Evolutionary conservation across 1,139 yeast genomes (phyloP).

Genomic region (Blastobotrys proliferans): DNA sequence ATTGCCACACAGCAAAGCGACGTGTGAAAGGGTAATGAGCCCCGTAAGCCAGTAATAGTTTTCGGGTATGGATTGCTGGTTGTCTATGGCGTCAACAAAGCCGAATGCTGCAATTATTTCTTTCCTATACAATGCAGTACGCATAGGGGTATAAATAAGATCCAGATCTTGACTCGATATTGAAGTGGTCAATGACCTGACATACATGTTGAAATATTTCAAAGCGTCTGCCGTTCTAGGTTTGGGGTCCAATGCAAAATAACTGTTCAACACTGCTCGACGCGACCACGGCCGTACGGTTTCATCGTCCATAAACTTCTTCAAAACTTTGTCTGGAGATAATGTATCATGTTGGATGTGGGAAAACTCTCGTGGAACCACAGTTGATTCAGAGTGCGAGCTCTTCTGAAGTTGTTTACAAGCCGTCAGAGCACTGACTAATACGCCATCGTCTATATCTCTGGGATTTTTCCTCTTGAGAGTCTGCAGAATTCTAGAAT

Average conservation of each 20-base stretch:
- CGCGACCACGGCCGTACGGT: not conserved
- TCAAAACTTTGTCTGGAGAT: not conserved
- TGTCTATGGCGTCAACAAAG: conserved; percentile 3
- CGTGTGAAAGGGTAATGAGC: no score
- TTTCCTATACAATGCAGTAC: conserved; percentile 11
- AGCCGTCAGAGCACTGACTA: not conserved
- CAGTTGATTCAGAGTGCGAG: no score
- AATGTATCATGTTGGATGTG: no score
- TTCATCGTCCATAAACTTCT: not conserved
- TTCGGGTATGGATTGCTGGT: no score
- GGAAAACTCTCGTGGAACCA: no score
- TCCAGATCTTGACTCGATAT: not conserved
- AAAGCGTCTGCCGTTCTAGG: not conserved
- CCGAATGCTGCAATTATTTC: conserved; percentile 9
- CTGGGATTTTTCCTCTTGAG: no score
- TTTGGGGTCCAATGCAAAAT: not conserved
- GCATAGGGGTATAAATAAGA: conserved; percentile 10
- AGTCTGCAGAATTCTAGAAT: no score
- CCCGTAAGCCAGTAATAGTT: no score
- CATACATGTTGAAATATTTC: not conserved
- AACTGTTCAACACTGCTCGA: not conserved
- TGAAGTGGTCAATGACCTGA: no score
- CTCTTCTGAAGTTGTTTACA: conserved; percentile 2
- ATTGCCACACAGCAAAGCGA: no score
- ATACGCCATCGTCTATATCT: not conserved